phyloP scores from a whole-genome alignment of 176 grass and related monocot species.

The Rhynchospora pubera region DNA sequence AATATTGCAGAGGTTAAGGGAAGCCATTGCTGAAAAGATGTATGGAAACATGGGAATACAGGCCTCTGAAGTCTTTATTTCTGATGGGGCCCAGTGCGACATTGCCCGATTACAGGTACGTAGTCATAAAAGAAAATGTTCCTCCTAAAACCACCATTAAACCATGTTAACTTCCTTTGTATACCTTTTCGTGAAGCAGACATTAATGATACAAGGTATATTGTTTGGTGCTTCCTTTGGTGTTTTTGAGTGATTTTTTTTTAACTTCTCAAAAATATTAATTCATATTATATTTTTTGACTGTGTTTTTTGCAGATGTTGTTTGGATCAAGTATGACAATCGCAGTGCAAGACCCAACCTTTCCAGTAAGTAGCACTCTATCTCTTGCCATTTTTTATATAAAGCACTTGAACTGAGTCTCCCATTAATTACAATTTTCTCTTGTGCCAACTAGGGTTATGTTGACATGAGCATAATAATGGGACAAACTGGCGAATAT shows the following conservation, averaged over 20 bases:
- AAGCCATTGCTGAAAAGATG: constrained; percentile 51
- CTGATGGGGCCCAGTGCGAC: constrained; percentile 86
- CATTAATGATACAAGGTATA: neutral
- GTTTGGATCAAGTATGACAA: constrained; percentile 61
- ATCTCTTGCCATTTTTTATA: neutral
- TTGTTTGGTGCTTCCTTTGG: neutral
- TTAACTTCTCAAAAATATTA: neutral
- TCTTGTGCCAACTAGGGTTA: constrained; percentile 45
- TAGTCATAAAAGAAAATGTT: neutral
- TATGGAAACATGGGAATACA: constrained; percentile 65
- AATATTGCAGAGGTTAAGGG: constrained; percentile 48
- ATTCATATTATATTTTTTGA: neutral
- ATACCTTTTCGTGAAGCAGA: neutral
- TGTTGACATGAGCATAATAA: constrained; percentile 80
- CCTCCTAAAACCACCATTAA: neutral
- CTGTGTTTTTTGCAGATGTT: constrained; percentile 35
- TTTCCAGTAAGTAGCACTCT: constrained; percentile 54
- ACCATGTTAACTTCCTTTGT: neutral
- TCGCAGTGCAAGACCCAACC: constrained; percentile 93
- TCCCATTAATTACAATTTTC: constrained; percentile 2
- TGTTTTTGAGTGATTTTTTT: neutral
- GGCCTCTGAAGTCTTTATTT: constrained; percentile 65
- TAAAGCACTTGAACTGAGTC: neutral
- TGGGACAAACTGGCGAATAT: constrained; percentile 62
- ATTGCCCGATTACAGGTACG: constrained; percentile 71